A percentile compares a stretch with the other conserved stretches of the same genome.
Conservation (phyloP, 2,329 filamentous ascomycete genomes). For the Celoporthe dispersa region DNA sequence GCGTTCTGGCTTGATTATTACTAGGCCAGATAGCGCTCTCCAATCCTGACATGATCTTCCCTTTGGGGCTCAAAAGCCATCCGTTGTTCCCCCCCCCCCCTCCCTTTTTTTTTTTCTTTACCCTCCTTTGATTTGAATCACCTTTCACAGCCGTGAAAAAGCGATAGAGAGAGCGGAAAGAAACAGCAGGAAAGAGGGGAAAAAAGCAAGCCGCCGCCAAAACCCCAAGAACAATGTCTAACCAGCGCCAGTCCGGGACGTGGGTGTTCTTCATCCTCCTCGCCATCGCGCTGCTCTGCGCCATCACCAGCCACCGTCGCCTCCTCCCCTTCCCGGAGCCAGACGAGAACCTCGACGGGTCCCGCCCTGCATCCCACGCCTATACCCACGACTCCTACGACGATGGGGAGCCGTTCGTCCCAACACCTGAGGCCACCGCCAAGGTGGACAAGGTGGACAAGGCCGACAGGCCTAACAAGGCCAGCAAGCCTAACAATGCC, state of each 20-base stretch:
- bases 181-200: background rate
- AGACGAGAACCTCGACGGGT: background rate
- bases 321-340: constrained; percentile 12
- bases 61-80: background rate
- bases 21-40: background rate
- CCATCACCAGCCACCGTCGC: constrained; percentile 15
- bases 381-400: background rate
- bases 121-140: too few relatives aligned
- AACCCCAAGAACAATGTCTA: background rate
- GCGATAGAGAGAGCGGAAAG: background rate
- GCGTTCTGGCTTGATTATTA: background rate
- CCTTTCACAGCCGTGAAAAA: background rate
- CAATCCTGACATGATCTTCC: background rate
- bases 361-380: background rate
- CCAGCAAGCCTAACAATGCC: too few relatives aligned
- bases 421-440: background rate
- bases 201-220: background rate
- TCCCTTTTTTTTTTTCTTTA: too few relatives aligned
- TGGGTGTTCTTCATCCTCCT: constrained; percentile 13
- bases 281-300: constrained; percentile 16
- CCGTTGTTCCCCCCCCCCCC: too few relatives aligned
- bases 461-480: too few relatives aligned
- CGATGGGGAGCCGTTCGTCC: background rate
- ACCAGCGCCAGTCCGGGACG: background rate
- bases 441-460: background rate